These are phyloP conservation scores for Collybia nuda DNA, from an alignment of 768 basidiomycete species.

Conservation along the genomic window DNA sequence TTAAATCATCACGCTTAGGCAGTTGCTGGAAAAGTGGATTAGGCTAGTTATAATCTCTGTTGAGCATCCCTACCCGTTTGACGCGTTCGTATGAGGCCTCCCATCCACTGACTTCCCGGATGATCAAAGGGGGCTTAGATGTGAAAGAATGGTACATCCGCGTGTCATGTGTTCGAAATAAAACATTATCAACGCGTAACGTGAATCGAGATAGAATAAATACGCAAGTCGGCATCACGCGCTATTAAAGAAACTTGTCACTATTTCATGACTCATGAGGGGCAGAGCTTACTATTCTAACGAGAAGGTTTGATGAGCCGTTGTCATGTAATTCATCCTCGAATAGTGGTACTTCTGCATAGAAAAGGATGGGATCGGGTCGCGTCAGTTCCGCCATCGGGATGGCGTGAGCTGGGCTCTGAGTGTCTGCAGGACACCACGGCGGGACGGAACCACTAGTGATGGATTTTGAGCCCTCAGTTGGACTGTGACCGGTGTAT, in stretches of 20 bases:
- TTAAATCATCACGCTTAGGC: slow-evolving; percentile 76
- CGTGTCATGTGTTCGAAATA: slow-evolving; percentile 89
- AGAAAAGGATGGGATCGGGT: slow-evolving; percentile 97
- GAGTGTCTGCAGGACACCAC: slow-evolving; percentile 59
- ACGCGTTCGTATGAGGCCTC: slow-evolving; percentile 86
- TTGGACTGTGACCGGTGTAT: slow-evolving; percentile 61
- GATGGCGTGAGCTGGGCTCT: slow-evolving; percentile 61
- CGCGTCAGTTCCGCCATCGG: slow-evolving; percentile 84
- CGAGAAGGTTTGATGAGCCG: slow-evolving; percentile 80
- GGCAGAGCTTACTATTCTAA: slow-evolving; percentile 70
- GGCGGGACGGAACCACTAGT: slow-evolving; percentile 14
- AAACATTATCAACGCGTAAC: slow-evolving; percentile 92
- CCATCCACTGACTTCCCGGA: slow-evolving; percentile 87
- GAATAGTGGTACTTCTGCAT: slow-evolving; percentile 91
- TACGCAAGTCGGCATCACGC: slow-evolving; percentile 95
- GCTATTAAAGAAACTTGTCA: slow-evolving; percentile 41
- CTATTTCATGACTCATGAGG: neutral
- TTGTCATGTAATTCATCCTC: slow-evolving; percentile 99
- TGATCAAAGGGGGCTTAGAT: slow-evolving; percentile 55
- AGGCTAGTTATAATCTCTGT: neutral
- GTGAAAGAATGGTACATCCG: slow-evolving; percentile 86
- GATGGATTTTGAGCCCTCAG: slow-evolving; percentile 14
- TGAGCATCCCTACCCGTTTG: slow-evolving; percentile 50
- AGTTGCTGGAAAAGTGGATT: slow-evolving; percentile 47
- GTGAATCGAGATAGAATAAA: slow-evolving; percentile 90